These are phyloP conservation scores for Xylaria multiplex DNA, from an alignment of 2,329 filamentous ascomycete genomes.

Conservation along the genomic window DNA sequence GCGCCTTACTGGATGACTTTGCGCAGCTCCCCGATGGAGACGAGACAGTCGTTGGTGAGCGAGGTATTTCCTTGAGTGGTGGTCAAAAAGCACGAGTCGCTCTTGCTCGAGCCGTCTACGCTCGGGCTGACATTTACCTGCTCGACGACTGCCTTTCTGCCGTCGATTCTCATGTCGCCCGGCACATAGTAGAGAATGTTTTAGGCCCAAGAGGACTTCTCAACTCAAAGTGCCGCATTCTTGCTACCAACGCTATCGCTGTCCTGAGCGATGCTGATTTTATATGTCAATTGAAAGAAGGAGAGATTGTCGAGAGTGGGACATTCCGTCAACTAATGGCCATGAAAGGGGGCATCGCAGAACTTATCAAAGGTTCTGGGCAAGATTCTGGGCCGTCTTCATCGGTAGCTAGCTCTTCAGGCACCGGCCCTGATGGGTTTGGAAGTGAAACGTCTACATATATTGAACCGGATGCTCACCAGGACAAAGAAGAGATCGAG, in stretches of 20 bases:
- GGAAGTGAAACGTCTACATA: constrained; percentile 68
- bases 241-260: constrained; percentile 94
- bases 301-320: constrained; percentile 84
- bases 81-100: constrained; percentile 96
- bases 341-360: constrained; percentile 90
- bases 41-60: constrained; percentile 94
- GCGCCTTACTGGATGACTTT: constrained; percentile 91
- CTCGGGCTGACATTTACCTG: constrained; percentile 94
- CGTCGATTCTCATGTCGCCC: constrained; percentile 97
- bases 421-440: constrained; percentile 56
- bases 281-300: constrained; percentile 85
- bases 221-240: constrained; percentile 84
- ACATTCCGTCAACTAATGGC: constrained; percentile 92
- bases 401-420: constrained; percentile 45
- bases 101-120: constrained; percentile 92
- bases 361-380: constrained; percentile 81
- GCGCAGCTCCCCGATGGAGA: constrained; percentile 92
- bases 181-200: constrained; percentile 94
- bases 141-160: constrained; percentile 95
- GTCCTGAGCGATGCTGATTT: constrained; percentile 90
- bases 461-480: constrained; percentile 61
- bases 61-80: constrained; percentile 93
- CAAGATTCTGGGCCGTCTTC: constrained; percentile 61
- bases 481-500: constrained; percentile 74
- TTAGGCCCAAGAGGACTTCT: constrained; percentile 86